A percentile compares a stretch with the other conserved stretches of the same genome.
phyloP scores from a whole-genome alignment of 2,329 filamentous ascomycete genomes.

The Trematosphaeria pertusa region DNA sequence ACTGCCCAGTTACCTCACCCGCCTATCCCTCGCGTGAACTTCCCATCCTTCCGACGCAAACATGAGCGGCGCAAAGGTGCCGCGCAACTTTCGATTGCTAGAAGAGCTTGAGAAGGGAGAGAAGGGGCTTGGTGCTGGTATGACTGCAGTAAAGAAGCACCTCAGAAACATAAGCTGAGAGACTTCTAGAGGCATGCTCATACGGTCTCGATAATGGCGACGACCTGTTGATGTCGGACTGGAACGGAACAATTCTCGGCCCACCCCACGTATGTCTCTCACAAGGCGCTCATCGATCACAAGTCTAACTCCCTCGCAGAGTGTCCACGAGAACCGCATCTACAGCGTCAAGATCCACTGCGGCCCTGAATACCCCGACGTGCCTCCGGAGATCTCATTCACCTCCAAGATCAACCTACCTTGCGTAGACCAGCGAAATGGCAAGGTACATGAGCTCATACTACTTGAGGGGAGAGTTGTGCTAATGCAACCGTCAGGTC shows the following conservation, averaged over 20 bases:
- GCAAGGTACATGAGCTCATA: constrained; percentile 62
- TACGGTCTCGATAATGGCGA: constrained; percentile 94
- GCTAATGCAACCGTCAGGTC: constrained; percentile 62
- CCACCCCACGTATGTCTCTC: constrained; percentile 81
- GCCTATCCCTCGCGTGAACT: constrained; percentile 17
- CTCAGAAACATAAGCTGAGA: too few relatives aligned
- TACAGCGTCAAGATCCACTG: constrained; percentile 98
- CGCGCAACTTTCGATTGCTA: constrained; percentile 93
- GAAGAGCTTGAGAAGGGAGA: constrained; percentile 99
- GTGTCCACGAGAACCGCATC: constrained; percentile 97
- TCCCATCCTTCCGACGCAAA: constrained; percentile 19
- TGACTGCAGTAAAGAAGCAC: constrained; percentile 11
- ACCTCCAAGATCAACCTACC: constrained; percentile 96
- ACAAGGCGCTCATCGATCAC: too few relatives aligned
- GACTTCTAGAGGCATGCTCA: constrained; percentile 93
- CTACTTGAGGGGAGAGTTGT: constrained; percentile 3
- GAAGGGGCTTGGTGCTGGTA: constrained; percentile 92
- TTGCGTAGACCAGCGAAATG: constrained; percentile 82
- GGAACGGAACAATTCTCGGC: constrained; percentile 97
- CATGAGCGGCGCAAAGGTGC: constrained; percentile 79
- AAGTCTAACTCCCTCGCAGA: constrained; percentile 59
- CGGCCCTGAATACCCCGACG: constrained; percentile 85
- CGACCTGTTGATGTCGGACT: constrained; percentile 96
- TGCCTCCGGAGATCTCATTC: constrained; percentile 89
- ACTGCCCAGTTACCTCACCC: constrained; percentile 34